Percentiles rank a stretch among this genome's conserved stretches.
These are phyloP conservation scores for Colletotrichum sp. DNA, from an alignment of 2,329 filamentous ascomycete genomes.

Conservation along the genomic window DNA sequence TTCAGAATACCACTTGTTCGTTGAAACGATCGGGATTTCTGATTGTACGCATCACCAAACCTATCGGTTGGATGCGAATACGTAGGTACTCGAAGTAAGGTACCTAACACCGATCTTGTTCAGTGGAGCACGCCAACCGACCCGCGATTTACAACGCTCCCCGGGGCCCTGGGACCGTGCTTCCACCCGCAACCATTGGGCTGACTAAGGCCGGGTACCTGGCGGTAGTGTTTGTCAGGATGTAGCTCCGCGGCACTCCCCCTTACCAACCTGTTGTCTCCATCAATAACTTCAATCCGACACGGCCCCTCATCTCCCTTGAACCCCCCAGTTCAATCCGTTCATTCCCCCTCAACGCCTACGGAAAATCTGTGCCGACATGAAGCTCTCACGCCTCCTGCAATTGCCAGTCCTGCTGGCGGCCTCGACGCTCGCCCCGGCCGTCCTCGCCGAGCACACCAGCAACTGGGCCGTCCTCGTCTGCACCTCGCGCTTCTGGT, in stretches of 20 bases:
- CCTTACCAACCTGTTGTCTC: slow-evolving; percentile 2
- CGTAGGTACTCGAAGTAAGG: not conserved
- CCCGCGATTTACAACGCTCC: not conserved
- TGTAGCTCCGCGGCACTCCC: slow-evolving; percentile 11
- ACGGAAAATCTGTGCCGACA: slow-evolving; percentile 29
- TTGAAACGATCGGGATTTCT: not conserved
- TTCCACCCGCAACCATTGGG: not conserved
- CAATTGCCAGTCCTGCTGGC: slow-evolving; percentile 53
- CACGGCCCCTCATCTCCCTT: not conserved
- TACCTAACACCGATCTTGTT: not conserved
- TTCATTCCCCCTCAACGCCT: not conserved
- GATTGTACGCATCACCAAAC: not conserved
- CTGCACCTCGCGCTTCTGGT: slow-evolving; percentile 98
- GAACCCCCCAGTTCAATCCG: not conserved
- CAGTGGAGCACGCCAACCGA: not conserved
- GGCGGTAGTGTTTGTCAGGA: not conserved
- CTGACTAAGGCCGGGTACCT: slow-evolving; percentile 8
- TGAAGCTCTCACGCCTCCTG: slow-evolving; percentile 55
- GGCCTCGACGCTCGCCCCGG: slow-evolving; percentile 47
- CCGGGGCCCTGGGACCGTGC: not conserved
- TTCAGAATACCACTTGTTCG: not conserved
- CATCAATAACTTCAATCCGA: not conserved
- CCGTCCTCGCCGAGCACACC: slow-evolving; percentile 76
- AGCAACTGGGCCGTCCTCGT: slow-evolving; percentile 99
- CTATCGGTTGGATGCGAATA: not conserved